A percentile compares a stretch with the other conserved stretches of the same genome.
Conservation (phyloP, 345 rosid genomes). For the Camelina neglecta region DNA sequence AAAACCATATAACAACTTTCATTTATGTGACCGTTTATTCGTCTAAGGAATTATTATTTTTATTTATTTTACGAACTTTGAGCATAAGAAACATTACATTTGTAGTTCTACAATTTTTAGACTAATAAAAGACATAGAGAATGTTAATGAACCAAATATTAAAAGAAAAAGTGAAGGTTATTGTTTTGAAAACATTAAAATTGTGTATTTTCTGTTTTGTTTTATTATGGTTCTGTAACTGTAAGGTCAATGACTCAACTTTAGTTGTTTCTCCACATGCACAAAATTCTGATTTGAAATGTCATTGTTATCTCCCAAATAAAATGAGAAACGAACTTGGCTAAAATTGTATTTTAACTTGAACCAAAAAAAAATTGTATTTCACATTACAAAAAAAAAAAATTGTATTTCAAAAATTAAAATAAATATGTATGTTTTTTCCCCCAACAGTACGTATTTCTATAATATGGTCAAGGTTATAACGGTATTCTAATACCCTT, state of each 20-base stretch:
- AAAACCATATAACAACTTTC: background rate
- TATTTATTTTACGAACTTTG: background rate
- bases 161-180: background rate
- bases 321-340: conserved; percentile 9
- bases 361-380: background rate
- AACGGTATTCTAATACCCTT: background rate
- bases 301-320: background rate
- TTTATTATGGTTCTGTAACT: background rate
- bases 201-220: background rate
- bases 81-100: background rate
- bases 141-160: background rate
- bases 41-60: background rate
- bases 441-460: background rate
- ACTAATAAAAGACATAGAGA: background rate
- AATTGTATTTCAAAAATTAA: too few relatives aligned
- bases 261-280: background rate
- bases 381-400: too few relatives aligned
- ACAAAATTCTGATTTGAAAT: background rate
- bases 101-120: background rate
- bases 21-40: background rate
- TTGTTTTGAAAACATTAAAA: background rate
- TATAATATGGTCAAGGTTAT: background rate
- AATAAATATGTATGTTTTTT: background rate
- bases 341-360: background rate
- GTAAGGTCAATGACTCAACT: conserved; percentile 3